A percentile compares a stretch with the other conserved stretches of the same genome.
phyloP scores from a whole-genome alignment of 257 asterid genomes.

The Solanum medicagineum region DNA sequence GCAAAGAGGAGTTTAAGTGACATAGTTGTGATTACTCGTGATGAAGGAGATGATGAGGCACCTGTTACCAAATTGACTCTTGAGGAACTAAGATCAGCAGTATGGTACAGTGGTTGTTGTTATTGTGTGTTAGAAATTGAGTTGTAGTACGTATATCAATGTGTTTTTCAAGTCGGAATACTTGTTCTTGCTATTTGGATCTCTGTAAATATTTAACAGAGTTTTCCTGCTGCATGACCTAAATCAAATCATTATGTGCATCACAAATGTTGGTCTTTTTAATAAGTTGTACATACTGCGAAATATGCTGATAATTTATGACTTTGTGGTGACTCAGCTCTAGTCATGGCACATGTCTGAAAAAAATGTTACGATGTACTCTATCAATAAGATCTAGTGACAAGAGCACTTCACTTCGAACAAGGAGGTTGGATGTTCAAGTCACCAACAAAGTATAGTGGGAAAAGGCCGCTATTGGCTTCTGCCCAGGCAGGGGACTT shows the following conservation, averaged over 20 bases:
- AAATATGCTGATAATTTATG: neutral
- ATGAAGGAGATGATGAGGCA: conserved; percentile 61
- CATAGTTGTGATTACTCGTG: conserved; percentile 53
- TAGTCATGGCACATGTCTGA: neutral
- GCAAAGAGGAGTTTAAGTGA: conserved; percentile 41
- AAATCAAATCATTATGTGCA: neutral
- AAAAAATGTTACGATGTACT: neutral
- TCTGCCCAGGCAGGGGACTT: neutral
- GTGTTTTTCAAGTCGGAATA: neutral
- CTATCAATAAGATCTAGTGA: neutral
- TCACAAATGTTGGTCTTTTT: neutral
- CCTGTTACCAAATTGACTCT: conserved; percentile 54
- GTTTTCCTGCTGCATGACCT: neutral
- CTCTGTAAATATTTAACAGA: neutral
- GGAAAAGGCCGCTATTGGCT: neutral
- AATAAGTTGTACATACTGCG: neutral
- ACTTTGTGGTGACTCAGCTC: neutral
- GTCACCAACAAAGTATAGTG: neutral
- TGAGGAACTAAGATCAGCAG: conserved; percentile 52
- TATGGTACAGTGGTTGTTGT: conserved; percentile 46
- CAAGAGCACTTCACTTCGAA: neutral
- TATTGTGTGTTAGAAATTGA: neutral
- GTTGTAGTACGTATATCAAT: neutral
- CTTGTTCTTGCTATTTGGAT: neutral
- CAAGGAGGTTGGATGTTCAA: neutral